Evolutionary conservation across 140 eudicot genomes (phyloP).

Genomic region (Stevia rebaudiana): DNA sequence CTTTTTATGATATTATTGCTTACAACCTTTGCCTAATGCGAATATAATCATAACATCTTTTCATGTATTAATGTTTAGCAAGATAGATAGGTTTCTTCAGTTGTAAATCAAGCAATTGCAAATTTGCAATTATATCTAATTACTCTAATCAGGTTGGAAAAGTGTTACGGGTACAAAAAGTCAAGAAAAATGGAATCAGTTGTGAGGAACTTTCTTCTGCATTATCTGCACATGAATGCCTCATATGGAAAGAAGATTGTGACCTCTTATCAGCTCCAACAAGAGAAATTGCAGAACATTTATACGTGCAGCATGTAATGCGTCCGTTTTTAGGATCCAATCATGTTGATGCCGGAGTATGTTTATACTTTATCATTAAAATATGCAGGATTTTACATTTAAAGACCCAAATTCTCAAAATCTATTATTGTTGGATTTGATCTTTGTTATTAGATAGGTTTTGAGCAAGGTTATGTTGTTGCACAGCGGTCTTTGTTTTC

Average conservation of each 20-base stretch:
- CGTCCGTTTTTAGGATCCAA: constrained; percentile 69
- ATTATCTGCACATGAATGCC: constrained; percentile 52
- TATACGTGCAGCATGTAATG: constrained; percentile 66
- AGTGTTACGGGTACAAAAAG: constrained; percentile 74
- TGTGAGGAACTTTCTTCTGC: constrained; percentile 44
- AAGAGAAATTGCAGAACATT: constrained; percentile 63
- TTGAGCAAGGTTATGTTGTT: neutral
- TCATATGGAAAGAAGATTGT: constrained; percentile 60
- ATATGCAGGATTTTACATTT: neutral
- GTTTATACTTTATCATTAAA: constrained; percentile 9
- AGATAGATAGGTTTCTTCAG: constrained; percentile 2
- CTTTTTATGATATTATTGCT: neutral
- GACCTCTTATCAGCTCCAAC: constrained; percentile 62
- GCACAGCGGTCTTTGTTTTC: neutral
- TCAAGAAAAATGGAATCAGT: constrained; percentile 38
- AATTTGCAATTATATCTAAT: neutral
- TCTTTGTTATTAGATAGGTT: constrained; percentile 1
- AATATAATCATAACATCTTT: neutral
- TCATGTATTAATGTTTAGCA: neutral
- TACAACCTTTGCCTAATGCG: neutral
- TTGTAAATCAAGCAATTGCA: neutral
- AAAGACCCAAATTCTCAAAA: neutral
- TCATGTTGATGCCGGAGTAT: constrained; percentile 94
- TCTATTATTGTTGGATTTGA: neutral
- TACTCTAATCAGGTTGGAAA: constrained; percentile 56